A percentile compares a stretch with the other conserved stretches of the same genome.
These are phyloP conservation scores for Pestalotiopsis sp. DNA, from an alignment of 2,329 filamentous ascomycete species.

Conservation along the genomic window DNA sequence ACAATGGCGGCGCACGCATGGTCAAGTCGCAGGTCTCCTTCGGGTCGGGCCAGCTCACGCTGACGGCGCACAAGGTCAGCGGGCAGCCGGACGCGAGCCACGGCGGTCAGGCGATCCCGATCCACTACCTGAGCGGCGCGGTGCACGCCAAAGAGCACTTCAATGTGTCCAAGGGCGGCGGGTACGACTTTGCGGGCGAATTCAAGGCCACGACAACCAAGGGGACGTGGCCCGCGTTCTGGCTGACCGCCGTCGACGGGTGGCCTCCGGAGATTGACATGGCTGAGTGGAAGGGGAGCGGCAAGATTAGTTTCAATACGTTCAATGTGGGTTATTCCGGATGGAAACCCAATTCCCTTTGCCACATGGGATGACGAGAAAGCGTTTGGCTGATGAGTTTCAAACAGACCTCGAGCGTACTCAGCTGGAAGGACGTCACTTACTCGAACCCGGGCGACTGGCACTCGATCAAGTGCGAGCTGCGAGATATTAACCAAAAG, in stretches of 20 bases:
- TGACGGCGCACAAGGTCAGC: slow-evolving; percentile 48
- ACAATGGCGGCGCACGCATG: slow-evolving; percentile 63
- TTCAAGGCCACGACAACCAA: slow-evolving; percentile 40
- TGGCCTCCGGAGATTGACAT: slow-evolving; percentile 53
- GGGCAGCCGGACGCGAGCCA: slow-evolving; percentile 41
- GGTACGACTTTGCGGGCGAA: slow-evolving; percentile 44
- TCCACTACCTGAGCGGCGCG: slow-evolving; percentile 56
- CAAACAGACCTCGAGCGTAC: background rate
- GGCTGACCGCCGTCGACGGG: slow-evolving; percentile 44
- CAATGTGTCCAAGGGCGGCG: slow-evolving; percentile 28
- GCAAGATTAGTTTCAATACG: slow-evolving; percentile 59
- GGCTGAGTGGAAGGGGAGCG: slow-evolving; percentile 50
- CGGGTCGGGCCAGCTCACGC: slow-evolving; percentile 42
- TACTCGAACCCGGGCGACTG: slow-evolving; percentile 50
- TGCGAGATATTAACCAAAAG: slow-evolving; percentile 52
- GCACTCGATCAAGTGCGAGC: slow-evolving; percentile 53
- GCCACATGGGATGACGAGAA: background rate
- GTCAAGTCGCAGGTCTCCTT: slow-evolving; percentile 46
- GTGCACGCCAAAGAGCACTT: slow-evolving; percentile 43
- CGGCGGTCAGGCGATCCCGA: slow-evolving; percentile 43
- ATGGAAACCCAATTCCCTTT: slow-evolving; percentile 39
- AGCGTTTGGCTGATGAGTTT: background rate
- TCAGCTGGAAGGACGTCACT: slow-evolving; percentile 13
- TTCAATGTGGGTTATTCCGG: slow-evolving; percentile 38
- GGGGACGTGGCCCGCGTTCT: slow-evolving; percentile 46